Conservation (phyloP, 2,329 filamentous ascomycete genomes). For the Stemphylium beticola region DNA sequence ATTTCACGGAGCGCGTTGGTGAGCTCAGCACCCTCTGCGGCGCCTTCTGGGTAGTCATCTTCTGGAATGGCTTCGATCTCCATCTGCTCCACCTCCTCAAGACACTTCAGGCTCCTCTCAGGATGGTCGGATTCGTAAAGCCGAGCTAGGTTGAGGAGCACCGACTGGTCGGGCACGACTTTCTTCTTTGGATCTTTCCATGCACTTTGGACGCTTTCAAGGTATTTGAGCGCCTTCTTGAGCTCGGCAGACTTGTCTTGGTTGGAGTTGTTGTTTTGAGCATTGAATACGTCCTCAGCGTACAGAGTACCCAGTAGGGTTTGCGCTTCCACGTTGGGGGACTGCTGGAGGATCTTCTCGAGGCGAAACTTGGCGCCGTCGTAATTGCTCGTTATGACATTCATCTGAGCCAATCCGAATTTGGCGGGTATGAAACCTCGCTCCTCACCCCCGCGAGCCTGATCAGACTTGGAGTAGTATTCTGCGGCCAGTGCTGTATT, state of each 20-base stretch:
- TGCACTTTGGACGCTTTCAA: slow-evolving; percentile 82
- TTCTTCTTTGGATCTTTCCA: slow-evolving; percentile 96
- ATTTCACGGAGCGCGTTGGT: slow-evolving; percentile 72
- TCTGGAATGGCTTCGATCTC: slow-evolving; percentile 80
- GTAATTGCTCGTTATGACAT: slow-evolving; percentile 80
- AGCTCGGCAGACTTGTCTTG: slow-evolving; percentile 87
- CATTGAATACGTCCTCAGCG: slow-evolving; percentile 90
- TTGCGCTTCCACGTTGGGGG: slow-evolving; percentile 86
- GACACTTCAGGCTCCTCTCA: slow-evolving; percentile 89
- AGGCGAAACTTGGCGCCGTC: slow-evolving; percentile 91
- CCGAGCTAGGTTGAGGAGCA: slow-evolving; percentile 88
- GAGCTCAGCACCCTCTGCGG: slow-evolving; percentile 54
- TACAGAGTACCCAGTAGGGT: slow-evolving; percentile 89
- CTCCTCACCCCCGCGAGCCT: slow-evolving; percentile 89
- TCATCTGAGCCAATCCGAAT: slow-evolving; percentile 89
- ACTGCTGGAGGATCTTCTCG: slow-evolving; percentile 91
- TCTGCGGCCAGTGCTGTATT: slow-evolving; percentile 78
- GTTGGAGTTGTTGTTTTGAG: slow-evolving; percentile 72
- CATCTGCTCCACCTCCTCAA: slow-evolving; percentile 89
- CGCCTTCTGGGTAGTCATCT: slow-evolving; percentile 69
- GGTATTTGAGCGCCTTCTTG: slow-evolving; percentile 82
- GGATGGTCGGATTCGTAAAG: slow-evolving; percentile 86
- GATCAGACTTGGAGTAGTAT: slow-evolving; percentile 88
- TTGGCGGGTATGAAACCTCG: slow-evolving; percentile 92
- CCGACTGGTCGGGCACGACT: slow-evolving; percentile 78